phyloP scores from a whole-genome alignment of 2,329 filamentous ascomycete species.

The Podosphaera xanthii region DNA sequence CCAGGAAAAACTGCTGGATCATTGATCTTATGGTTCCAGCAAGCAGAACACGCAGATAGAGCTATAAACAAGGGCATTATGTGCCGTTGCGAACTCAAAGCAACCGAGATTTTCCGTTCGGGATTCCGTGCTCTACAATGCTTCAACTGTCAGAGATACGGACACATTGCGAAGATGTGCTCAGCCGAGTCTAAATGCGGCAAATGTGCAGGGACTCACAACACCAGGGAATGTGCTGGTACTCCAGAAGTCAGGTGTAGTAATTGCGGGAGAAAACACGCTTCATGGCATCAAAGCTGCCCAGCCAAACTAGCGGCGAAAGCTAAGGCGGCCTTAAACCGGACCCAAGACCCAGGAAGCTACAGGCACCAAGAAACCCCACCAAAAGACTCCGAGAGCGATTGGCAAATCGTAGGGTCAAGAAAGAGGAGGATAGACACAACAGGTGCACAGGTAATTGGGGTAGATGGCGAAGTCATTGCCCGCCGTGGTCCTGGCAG shows the following conservation, averaged over 20 bases:
- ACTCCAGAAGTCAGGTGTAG: neutral
- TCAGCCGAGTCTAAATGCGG: neutral
- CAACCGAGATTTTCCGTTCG: neutral
- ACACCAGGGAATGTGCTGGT: neutral
- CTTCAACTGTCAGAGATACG: neutral
- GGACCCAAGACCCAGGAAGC: neutral
- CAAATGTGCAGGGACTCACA: neutral
- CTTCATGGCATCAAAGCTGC: neutral
- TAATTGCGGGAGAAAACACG: neutral
- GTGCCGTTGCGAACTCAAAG: neutral
- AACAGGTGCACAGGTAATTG: neutral
- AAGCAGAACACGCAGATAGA: neutral
- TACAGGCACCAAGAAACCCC: neutral
- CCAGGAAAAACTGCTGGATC: neutral
- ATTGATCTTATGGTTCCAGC: neutral
- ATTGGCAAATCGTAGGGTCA: neutral
- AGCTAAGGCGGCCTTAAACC: neutral
- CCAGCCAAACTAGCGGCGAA: neutral
- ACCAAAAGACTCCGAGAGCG: neutral
- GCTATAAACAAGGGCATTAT: neutral
- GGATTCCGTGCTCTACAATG: neutral
- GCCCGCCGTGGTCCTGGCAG: too few relatives aligned
- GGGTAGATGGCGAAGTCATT: too few relatives aligned
- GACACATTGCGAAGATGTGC: neutral
- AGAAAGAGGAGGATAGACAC: neutral